Percentiles rank a stretch among this genome's conserved stretches.
Evolutionary conservation across 164 flowering plant genomes (phyloP).

Genomic region (Macadamia integrifolia): DNA sequence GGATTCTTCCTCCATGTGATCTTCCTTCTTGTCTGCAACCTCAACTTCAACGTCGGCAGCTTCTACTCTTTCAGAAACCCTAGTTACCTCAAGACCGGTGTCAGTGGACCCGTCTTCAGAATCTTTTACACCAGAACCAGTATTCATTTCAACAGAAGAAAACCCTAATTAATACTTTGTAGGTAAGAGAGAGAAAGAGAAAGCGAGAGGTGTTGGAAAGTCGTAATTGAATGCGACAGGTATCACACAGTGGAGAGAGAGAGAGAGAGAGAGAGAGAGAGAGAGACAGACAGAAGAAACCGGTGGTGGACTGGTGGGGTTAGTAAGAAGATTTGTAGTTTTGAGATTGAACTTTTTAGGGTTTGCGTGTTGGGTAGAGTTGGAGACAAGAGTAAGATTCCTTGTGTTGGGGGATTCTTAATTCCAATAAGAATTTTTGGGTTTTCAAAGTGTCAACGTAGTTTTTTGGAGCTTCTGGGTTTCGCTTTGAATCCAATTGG

Average conservation of each 20-base stretch:
- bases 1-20: constrained; percentile 56
- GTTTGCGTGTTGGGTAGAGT: constrained; percentile 3
- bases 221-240: constrained; percentile 81
- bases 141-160: constrained; percentile 31
- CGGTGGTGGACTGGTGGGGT: neutral
- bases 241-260: constrained; percentile 28
- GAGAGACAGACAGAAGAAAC: constrained; percentile 10
- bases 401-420: constrained; percentile 10
- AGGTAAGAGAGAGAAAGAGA: constrained; percentile 8
- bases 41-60: constrained; percentile 21
- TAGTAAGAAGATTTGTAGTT: neutral
- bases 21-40: constrained; percentile 17
- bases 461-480: too few species aligned
- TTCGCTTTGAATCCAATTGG: too few species aligned
- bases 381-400: constrained; percentile 10
- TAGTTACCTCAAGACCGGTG: constrained; percentile 11
- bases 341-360: neutral
- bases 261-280: constrained; percentile 12
- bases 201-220: constrained; percentile 46
- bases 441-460: too few species aligned
- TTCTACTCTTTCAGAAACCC: constrained; percentile 23
- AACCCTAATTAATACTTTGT: constrained; percentile 41
- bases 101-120: constrained; percentile 29
- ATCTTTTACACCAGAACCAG: constrained; percentile 21
- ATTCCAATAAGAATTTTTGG: neutral